Base-by-base conservation (phyloP, 305 asterid genomes). In the Solanum hybrid region DNA sequence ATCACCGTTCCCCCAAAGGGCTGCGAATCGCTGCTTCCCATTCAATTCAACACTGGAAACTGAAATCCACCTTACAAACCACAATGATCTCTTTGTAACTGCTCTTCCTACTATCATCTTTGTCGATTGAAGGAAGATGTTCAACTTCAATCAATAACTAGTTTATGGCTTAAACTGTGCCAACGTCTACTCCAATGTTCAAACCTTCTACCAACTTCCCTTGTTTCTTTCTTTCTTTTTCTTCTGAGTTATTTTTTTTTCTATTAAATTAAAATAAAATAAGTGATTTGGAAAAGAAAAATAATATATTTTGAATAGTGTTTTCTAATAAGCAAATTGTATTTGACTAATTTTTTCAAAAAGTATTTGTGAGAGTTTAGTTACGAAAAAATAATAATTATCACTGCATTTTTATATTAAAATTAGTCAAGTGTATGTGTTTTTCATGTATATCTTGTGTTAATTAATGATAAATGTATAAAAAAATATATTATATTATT, bases 1-100 rank as follows among this genome's bases (percentile, higher is more conserved):
- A 94, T 97, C 99, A 20, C 99, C 99, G 83, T 97, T 97, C 26
- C 99, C 99, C 99, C 99, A 97, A 85, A 96, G 91, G 70, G 97
- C 99, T 34, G 95, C 99, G 51, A 96, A 92, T 86, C 89, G 91
- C 93, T 91, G 91, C 93, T 91, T 94, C 79, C 97, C 96, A 84
- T 87, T 89, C 29, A 92, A 81, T 87, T 91, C 90, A 51, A 91
- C 94, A 78, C 91, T 92, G 84, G 88, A 90, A 72, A 76, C 89
- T 72, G 93, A 93, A 91, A 93, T 87, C 93, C 93, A 91, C 89
- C 96, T 86, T 90, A 82, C 17, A 78, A 89, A 22, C 70, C 70
- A 38, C 8, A 89, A 38, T 26, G 89, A 84, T 29, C 29, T 51
- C 3, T 10, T 84, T 84, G 29, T 57, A 51, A 51, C 72, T 84